Percentiles rank a stretch among this genome's conserved stretches.
Evolutionary conservation across 495 filamentous ascomycete species (phyloP).

Genomic region (Penicillium samsonianum): DNA sequence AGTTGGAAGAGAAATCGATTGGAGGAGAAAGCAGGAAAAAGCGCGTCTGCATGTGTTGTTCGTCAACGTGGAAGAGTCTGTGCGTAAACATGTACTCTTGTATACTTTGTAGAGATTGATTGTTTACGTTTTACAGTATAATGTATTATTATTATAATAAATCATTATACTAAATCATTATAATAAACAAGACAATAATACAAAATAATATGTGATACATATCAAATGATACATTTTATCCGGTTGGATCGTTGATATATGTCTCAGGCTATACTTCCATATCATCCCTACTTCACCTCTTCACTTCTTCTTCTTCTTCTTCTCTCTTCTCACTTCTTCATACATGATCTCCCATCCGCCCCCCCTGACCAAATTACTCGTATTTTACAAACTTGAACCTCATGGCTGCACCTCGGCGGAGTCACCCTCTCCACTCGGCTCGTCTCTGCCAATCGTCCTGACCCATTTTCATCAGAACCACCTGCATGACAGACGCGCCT

Average conservation of each 20-base stretch:
- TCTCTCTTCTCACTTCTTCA: neutral
- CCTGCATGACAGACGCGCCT: constrained; percentile 12
- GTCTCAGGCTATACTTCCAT: neutral
- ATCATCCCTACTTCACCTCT: neutral
- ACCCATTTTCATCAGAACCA: constrained; percentile 8
- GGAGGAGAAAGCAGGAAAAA: constrained; percentile 6
- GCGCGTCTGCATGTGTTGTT: constrained; percentile 14
- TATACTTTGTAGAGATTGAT: no score
- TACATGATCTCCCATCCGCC: neutral
- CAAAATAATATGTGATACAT: no score
- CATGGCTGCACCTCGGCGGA: constrained; percentile 7
- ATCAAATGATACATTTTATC: no score
- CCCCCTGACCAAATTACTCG: neutral
- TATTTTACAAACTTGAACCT: constrained; percentile 8
- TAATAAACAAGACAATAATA: neutral
- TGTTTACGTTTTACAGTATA: neutral
- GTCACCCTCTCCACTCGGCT: constrained; percentile 1
- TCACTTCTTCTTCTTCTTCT: neutral
- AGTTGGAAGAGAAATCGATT: constrained; percentile 4
- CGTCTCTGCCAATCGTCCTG: constrained; percentile 8
- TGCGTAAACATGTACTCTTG: neutral
- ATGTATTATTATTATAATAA: neutral
- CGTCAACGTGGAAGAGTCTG: constrained; percentile 9
- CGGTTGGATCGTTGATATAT: no score
- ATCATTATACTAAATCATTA: no score